phyloP scores from a whole-genome alignment of 305 asterid species.

The Solanum hybrid region DNA sequence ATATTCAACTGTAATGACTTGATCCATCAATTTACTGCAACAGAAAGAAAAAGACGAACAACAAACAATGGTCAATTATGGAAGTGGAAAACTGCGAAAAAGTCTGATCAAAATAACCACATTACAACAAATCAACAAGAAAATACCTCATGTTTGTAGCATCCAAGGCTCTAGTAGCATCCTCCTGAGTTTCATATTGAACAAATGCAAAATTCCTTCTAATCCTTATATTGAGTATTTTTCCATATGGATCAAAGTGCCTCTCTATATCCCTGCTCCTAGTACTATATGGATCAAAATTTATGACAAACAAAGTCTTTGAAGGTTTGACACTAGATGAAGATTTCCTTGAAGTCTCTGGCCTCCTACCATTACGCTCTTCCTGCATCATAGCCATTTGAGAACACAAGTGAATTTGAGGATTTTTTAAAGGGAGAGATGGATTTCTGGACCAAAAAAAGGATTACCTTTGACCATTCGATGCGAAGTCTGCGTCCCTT shows the following conservation, averaged over 20 bases:
- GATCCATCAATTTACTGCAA: slow-evolving; percentile 63
- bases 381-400: slow-evolving; percentile 33
- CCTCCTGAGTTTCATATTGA: slow-evolving; percentile 60
- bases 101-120: neutral
- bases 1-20: slow-evolving; percentile 60
- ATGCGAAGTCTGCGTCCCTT: slow-evolving; percentile 77
- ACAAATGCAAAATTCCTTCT: slow-evolving; percentile 67
- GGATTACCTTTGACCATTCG: slow-evolving; percentile 76
- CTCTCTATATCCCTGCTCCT: slow-evolving; percentile 61
- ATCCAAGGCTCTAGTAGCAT: slow-evolving; percentile 64
- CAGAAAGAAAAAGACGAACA: neutral
- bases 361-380: slow-evolving; percentile 46
- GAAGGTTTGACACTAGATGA: slow-evolving; percentile 43
- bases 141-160: slow-evolving; percentile 67
- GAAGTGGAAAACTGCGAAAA: neutral
- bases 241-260: slow-evolving; percentile 71
- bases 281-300: slow-evolving; percentile 63
- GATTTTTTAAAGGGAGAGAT: neutral
- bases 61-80: neutral
- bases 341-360: slow-evolving; percentile 40
- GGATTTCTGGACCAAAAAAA: neutral
- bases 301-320: slow-evolving; percentile 70
- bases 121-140: neutral
- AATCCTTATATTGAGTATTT: slow-evolving; percentile 55
- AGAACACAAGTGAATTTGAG: neutral